Evolutionary conservation across 1,284 basidiomycete species (phyloP), one percentile per base, ranked within the genome.

Genomic region (Ceratobasidium sp.): DNA sequence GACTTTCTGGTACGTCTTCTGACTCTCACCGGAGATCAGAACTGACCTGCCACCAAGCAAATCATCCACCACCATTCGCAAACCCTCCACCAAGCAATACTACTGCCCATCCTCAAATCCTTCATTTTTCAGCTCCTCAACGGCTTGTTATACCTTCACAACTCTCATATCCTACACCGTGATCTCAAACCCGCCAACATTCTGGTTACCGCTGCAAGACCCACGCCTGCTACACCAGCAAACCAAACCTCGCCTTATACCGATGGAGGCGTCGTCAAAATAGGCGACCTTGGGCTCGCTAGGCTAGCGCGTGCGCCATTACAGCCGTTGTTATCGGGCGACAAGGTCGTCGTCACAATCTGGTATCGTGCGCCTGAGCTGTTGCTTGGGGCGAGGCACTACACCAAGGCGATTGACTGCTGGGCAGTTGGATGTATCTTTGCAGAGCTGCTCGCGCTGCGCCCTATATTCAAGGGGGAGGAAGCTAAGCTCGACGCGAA

Each of bases 101-200:
- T 89, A 5, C 93, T 98, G 49, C 87, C 92, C 0, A 92, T 98
- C 1, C 90, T 99, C 80, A 98, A 98, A 81, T 95, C 94, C 1
- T 88, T 99, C 41, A 90, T 95, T 1, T 96, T 95, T 82, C 98
- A 99, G 81, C 91, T 99, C n/a, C 85, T 98, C 74, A 96, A 96
- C 79, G 97, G 97, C 8, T 89, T 98, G 9, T 86, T 96, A 71
- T 99, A 98, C 82, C 90, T 99, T 8, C 98, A 99, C 82, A 92
- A 94, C 22, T 92, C 91, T 76, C 97, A 98, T 83, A 95, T 98
- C 79, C 88, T 99, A 65, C 96, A 98, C 80, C 94, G 93, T 14
- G 98, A 99, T 82, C 88, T 99, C 76, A 99, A 99, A 83, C 98
- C 98, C 0, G 98, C 98, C 29, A 99, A 99, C 80, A 98, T 99